Percentiles rank a stretch among this genome's conserved stretches.
Conservation (phyloP, 2,329 filamentous ascomycete genomes). For the Elsinoe ampelina region DNA sequence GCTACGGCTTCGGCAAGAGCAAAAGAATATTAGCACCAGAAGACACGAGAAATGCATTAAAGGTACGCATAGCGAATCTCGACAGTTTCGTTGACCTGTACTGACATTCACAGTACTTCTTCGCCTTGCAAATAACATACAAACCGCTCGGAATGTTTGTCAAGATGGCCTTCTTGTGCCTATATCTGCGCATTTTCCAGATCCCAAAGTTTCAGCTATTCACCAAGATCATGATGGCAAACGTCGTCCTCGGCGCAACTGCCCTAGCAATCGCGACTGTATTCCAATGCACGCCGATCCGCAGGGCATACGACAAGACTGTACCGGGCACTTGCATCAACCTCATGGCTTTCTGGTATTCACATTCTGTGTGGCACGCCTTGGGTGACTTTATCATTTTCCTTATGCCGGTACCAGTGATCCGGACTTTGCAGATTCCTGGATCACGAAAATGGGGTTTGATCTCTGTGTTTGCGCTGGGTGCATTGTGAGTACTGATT, state of each 20-base stretch:
- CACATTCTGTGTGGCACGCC: background rate
- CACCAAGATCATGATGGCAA: conserved; percentile 6
- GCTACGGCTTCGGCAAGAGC: conserved; percentile 8
- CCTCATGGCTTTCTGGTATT: conserved; percentile 8
- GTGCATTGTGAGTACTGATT: conserved; percentile 16
- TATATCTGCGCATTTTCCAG: conserved; percentile 6
- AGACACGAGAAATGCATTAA: background rate
- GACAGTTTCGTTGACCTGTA: background rate
- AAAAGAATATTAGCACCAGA: background rate
- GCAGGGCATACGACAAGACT: conserved; percentile 5
- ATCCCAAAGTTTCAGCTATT: background rate
- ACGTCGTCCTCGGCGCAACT: conserved; percentile 5
- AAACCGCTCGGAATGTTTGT: conserved; percentile 3
- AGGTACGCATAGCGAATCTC: background rate
- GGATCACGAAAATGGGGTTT: conserved; percentile 14
- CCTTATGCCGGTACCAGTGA: conserved; percentile 14
- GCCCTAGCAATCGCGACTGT: background rate
- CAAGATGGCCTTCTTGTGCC: conserved; percentile 9
- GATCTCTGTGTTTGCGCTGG: conserved; percentile 17
- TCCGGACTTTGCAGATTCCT: conserved; percentile 14
- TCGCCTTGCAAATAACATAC: conserved; percentile 4
- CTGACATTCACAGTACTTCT: conserved; percentile 2
- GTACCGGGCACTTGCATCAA: conserved; percentile 6
- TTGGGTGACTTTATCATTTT: conserved; percentile 15
- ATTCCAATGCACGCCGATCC: background rate